These are phyloP conservation scores for Geotrichum klebahnii DNA, from an alignment of 1,139 yeast species.

Conservation along the genomic window DNA sequence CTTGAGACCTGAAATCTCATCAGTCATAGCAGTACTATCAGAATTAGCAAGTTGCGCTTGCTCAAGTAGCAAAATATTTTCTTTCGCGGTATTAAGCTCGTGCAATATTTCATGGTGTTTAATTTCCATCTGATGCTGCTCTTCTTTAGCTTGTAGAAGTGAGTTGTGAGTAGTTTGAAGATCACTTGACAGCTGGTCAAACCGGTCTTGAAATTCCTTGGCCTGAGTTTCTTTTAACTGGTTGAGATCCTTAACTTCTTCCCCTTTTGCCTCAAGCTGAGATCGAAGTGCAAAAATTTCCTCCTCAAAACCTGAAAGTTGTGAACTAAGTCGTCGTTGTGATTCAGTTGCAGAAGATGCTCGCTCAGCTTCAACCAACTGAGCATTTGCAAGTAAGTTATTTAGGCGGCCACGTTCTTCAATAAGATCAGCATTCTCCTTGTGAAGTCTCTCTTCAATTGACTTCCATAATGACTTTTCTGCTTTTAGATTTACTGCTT, in stretches of 20 bases:
- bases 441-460: constrained; percentile 49
- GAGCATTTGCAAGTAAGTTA: constrained; percentile 57
- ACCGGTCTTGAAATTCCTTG: constrained; percentile 59
- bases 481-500: constrained; percentile 47
- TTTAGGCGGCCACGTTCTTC: constrained; percentile 60
- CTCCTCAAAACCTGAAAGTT: constrained; percentile 51
- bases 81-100: constrained; percentile 41
- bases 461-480: constrained; percentile 53
- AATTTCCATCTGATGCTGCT: constrained; percentile 36
- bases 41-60: constrained; percentile 33
- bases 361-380: constrained; percentile 55
- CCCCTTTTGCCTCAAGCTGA: constrained; percentile 50
- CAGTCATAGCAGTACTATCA: constrained; percentile 27
- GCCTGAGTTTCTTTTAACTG: constrained; percentile 32
- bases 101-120: constrained; percentile 38
- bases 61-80: constrained; percentile 41
- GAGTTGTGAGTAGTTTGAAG: constrained; percentile 44
- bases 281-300: constrained; percentile 46
- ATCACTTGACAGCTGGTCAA: constrained; percentile 55
- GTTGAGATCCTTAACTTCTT: constrained; percentile 30
- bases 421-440: constrained; percentile 52
- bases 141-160: constrained; percentile 44
- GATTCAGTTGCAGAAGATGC: constrained; percentile 52
- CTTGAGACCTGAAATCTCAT: constrained; percentile 38
- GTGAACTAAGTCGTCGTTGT: constrained; percentile 49